A percentile compares a stretch with the other conserved stretches of the same genome.
phyloP scores from a whole-genome alignment of 495 filamentous ascomycete genomes.

The Tuber calosporum region DNA sequence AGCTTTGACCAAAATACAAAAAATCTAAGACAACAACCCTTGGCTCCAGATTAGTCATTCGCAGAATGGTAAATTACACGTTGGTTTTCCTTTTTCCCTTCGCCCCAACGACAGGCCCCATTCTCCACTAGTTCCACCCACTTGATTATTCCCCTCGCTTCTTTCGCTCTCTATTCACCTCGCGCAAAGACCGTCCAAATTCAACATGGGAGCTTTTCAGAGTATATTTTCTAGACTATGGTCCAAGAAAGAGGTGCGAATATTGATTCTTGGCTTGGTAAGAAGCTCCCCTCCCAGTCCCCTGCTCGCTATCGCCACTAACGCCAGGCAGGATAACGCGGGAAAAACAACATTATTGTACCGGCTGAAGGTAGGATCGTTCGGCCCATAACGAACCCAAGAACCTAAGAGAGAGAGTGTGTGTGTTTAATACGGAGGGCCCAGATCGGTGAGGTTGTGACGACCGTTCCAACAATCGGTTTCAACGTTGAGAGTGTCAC shows the following conservation, averaged over 20 bases:
- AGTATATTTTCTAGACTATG: slow-evolving; percentile 68
- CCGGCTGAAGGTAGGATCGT: slow-evolving; percentile 69
- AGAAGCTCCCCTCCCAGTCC: slow-evolving; percentile 35
- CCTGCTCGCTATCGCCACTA: slow-evolving; percentile 8
- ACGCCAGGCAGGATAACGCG: slow-evolving; percentile 74
- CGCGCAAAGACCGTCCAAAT: not conserved
- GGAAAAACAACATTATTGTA: slow-evolving; percentile 97
- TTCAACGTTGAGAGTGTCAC: slow-evolving; percentile 98
- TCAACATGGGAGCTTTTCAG: slow-evolving; percentile 72
- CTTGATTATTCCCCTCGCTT: not conserved
- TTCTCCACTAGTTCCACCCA: slow-evolving; percentile 27
- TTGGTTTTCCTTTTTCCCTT: slow-evolving; percentile 4
- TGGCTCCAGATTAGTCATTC: slow-evolving; percentile 1
- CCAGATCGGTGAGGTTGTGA: slow-evolving; percentile 96
- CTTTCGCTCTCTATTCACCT: not conserved
- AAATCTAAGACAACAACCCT: not conserved
- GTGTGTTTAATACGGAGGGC: slow-evolving; percentile 15
- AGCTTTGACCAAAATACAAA: not conserved
- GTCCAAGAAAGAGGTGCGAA: slow-evolving; percentile 94
- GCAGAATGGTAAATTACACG: slow-evolving; percentile 4
- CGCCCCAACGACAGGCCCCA: slow-evolving; percentile 14
- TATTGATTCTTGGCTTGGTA: slow-evolving; percentile 92
- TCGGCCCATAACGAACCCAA: not conserved
- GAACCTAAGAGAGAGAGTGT: not conserved
- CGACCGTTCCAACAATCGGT: slow-evolving; percentile 96